Evolutionary conservation across 164 flowering plant species (phyloP), one percentile per base, ranked within the genome.

Genomic region (Tetracentron sinense): DNA sequence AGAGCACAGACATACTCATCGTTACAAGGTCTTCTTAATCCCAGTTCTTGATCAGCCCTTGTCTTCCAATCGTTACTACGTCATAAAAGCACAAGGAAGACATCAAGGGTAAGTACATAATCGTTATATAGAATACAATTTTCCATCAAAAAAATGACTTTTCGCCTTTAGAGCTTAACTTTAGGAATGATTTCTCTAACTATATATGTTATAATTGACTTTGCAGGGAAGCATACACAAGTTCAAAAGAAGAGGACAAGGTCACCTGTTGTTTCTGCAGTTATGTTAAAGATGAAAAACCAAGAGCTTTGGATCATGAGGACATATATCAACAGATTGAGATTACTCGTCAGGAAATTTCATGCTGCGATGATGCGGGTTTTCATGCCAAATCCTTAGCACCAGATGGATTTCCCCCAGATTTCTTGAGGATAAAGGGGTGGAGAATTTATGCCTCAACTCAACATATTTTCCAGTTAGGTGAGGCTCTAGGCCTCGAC

Each of bases 1-100:
- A 0, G 27, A 66, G 8, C 15, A 27, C 3, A 0, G n/a, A 2
- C 14, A 2, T 6, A 51, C 28, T 8, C 4, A 42, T 58, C 14
- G 0, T 6, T 52, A 78, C 54, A 68, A 66, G 31, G 78, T 71
- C 8, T 49, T 70, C 50, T 65, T 84, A 48, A 69, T 86, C 31
- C 89, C 89, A 0, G 88, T 83, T 58, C 75, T 73, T 42, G 74
- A 66, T 42, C 72, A 71, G 42, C 82, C 82, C 31, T 56, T 76
- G 16, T 76, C 78, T 12, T 60, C 72, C 17, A 73, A 79, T 54
- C 65, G 64, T 0, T 79, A 76, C 71, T 79, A 73, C 56, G 67
- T 69, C 12, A 71, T 79, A 47, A 55, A 33, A 54, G 68, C 78
- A 1, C 42, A 63, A 7, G 82, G 82, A 29, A 60, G 23, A 8